Evolutionary conservation across 208 protist genomes (phyloP), one percentile per base, ranked within the genome.

Genomic region (Acanthamoeba sp.): DNA sequence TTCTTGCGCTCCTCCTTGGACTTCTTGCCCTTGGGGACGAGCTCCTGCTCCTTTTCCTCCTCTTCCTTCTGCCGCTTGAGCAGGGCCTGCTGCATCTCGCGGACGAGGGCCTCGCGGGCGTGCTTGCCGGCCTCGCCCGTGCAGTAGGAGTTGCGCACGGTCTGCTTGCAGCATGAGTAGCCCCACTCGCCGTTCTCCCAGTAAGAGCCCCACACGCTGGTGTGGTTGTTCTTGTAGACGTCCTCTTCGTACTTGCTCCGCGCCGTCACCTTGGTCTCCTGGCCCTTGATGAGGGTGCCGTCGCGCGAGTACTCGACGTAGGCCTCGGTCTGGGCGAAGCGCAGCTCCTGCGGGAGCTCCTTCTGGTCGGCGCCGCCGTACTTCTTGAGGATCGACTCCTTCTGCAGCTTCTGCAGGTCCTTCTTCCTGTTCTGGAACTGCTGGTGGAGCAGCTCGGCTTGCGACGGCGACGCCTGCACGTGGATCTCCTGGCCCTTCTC

Each of bases 301-400:
- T 94, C 87, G 3, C 91, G 55, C 36, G 94, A 89, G 94, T 99
- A 99, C 91, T 99, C 98, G 27, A 97, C 95, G 95, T 99, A 99
- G 36, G 84, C 52, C 93, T 99, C 98, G 4, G 96, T 97, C 93
- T 99, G 97, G 24, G 94, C 97, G 2, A 98, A 73, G 10, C 96
- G 69, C 32, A 98, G 90, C 48, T 97, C 95, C 32, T 87, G 7
- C 1, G 93, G 76, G 12, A 88, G 84, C 20, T 91, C 82, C 27
- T 97, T 59, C 92, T 98, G 91, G 80, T 99, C 95, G 42, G 94
- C 94, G 18, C 98, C 98, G 24, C 98, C 98, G 95, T 99, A 99
- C 85, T 98, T 97, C 16, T 97, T 71, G 64, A 96, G 66, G 29
- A 94, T 88, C 42, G 59, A 32, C 38, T 97, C 73, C 57, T 96